A percentile compares a stretch with the other conserved stretches of the same genome.
Conservation (phyloP, 768 basidiomycete genomes). For the Collybiopsis confluens region DNA sequence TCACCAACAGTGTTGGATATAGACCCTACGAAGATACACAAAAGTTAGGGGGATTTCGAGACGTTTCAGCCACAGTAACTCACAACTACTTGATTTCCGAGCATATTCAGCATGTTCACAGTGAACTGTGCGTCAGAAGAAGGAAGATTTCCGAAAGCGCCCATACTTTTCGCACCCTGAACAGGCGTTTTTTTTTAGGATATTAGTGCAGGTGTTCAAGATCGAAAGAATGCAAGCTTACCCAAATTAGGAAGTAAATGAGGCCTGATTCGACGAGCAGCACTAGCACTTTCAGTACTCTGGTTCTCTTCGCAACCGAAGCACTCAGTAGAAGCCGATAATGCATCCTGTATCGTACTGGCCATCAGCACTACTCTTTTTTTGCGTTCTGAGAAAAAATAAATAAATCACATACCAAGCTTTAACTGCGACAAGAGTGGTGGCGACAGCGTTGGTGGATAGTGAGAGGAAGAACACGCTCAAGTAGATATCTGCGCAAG, state of each 20-base stretch:
- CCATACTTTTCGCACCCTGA: background rate
- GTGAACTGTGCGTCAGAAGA: background rate
- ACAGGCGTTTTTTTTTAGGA: background rate
- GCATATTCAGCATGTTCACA: background rate
- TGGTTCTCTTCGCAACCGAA: background rate
- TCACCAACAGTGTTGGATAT: too few species aligned
- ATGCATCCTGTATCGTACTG: background rate
- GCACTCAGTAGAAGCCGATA: background rate
- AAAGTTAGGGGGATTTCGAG: too few species aligned
- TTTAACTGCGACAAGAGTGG: background rate
- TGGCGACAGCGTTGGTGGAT: background rate
- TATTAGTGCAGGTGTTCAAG: background rate
- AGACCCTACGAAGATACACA: too few species aligned
- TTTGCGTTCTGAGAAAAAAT: background rate
- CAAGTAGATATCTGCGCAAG: background rate
- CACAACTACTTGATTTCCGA: background rate
- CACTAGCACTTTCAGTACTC: background rate
- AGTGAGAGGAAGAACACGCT: background rate
- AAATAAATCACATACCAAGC: background rate
- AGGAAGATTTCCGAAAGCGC: background rate
- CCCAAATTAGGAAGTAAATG: background rate
- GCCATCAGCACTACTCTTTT: background rate
- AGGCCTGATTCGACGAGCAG: slow-evolving; percentile 1
- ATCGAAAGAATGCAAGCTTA: background rate
- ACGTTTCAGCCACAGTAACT: background rate